These are phyloP conservation scores for Carnegiea gigantea DNA, from an alignment of 179 eudicot species.

Conservation along the genomic window DNA sequence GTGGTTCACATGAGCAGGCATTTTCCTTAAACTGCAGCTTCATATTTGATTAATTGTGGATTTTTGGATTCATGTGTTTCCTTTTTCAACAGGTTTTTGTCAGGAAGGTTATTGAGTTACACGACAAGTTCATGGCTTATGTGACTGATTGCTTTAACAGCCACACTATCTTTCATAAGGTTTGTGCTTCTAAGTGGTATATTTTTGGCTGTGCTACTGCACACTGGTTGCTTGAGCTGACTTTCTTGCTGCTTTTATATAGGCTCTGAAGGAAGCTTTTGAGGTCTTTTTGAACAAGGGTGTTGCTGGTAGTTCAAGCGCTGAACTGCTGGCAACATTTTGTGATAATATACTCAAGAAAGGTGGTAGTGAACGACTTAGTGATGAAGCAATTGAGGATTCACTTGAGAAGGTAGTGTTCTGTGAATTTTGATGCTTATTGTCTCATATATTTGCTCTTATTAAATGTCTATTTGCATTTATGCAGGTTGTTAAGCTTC, in stretches of 20 bases:
- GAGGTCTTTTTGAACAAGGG: slow-evolving; percentile 68
- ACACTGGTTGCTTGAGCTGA: not conserved
- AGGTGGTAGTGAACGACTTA: slow-evolving; percentile 71
- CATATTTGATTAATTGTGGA: not conserved
- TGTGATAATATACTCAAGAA: slow-evolving; percentile 78
- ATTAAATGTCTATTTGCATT: not conserved
- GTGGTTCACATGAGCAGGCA: slow-evolving; percentile 47
- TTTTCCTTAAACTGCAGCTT: slow-evolving; percentile 4
- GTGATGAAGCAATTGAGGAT: slow-evolving; percentile 81
- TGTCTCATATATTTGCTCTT: not conserved
- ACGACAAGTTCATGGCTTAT: slow-evolving; percentile 65
- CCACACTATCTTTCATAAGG: slow-evolving; percentile 77
- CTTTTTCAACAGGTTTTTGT: slow-evolving; percentile 46
- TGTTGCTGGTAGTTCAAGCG: slow-evolving; percentile 68
- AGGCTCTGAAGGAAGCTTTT: slow-evolving; percentile 84
- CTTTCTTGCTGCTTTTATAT: slow-evolving; percentile 5
- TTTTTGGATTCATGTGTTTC: slow-evolving; percentile 14
- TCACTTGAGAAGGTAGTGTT: slow-evolving; percentile 64
- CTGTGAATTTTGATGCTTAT: slow-evolving; percentile 1
- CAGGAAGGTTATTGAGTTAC: slow-evolving; percentile 69
- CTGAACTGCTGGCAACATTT: slow-evolving; percentile 70
- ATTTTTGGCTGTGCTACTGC: slow-evolving; percentile 15
- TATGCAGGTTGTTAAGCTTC: slow-evolving; percentile 73
- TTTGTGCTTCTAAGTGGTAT: slow-evolving; percentile 13
- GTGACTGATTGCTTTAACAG: slow-evolving; percentile 61